A percentile compares a stretch with the other conserved stretches of the same genome.
These are phyloP conservation scores for Circinella minor DNA, from an alignment of 371 early-diverging fungal species.

Conservation along the genomic window DNA sequence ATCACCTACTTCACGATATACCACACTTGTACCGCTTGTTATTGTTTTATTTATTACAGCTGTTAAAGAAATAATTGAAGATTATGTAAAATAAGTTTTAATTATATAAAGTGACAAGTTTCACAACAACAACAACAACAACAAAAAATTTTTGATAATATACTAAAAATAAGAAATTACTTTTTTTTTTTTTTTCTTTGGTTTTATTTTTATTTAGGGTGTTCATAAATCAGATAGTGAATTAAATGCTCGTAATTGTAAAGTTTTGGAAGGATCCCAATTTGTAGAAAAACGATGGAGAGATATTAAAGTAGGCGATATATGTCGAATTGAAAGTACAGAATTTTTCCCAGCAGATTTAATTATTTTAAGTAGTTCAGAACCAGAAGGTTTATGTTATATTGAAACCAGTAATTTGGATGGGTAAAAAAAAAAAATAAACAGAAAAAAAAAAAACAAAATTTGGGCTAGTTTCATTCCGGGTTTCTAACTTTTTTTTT, in stretches of 20 bases:
- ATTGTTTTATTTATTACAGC: conserved; percentile 94
- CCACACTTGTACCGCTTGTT: conserved; percentile 91
- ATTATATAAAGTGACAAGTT: background rate
- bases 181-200: background rate
- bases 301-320: conserved; percentile 89
- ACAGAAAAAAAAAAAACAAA: too few relatives aligned
- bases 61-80: conserved; percentile 96
- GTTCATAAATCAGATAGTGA: conserved; percentile 77
- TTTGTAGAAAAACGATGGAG: conserved; percentile 78
- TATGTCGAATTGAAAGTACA: conserved; percentile 84
- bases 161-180: background rate
- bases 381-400: conserved; percentile 91
- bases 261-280: conserved; percentile 64
- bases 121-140: background rate
- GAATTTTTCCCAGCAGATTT: conserved; percentile 95
- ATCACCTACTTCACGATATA: conserved; percentile 84
- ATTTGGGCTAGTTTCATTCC: too few relatives aligned
- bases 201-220: conserved; percentile 30
- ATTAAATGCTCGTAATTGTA: conserved; percentile 73
- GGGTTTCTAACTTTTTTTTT: background rate
- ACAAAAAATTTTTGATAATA: background rate
- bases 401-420: conserved; percentile 96
- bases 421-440: conserved; percentile 60
- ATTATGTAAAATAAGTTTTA: conserved; percentile 81
- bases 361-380: conserved; percentile 80